phyloP scores from a whole-genome alignment of 345 rosid species.

The Schrenkiella parvula region DNA sequence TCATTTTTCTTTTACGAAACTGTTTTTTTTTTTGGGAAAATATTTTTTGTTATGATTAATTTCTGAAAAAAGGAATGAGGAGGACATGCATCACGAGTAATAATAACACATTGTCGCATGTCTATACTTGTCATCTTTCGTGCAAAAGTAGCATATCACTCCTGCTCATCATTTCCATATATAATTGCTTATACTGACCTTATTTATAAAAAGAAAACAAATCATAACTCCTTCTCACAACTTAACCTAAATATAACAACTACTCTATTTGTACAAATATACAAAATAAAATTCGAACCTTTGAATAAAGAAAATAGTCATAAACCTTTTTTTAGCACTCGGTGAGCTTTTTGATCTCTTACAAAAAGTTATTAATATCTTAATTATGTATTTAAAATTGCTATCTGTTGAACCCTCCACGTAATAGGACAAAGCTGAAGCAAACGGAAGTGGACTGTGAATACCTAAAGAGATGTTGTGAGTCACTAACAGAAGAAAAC shows the following conservation, averaged over 20 bases:
- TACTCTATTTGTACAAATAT: background rate
- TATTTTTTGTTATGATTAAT: constrained; percentile 20
- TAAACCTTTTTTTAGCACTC: background rate
- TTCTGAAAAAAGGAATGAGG: constrained; percentile 23
- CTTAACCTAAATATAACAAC: background rate
- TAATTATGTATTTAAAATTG: background rate
- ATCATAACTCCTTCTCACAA: background rate
- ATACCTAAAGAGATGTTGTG: constrained; percentile 85
- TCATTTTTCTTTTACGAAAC: background rate
- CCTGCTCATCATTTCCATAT: constrained; percentile 28
- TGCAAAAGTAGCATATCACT: constrained; percentile 27
- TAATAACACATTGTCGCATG: constrained; percentile 33
- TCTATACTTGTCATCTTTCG: constrained; percentile 28
- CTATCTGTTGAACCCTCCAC: background rate
- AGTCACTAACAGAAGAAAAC: constrained; percentile 87
- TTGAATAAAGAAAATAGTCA: background rate
- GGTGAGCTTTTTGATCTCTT: background rate
- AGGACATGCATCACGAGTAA: constrained; percentile 38
- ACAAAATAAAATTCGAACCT: background rate
- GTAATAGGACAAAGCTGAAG: constrained; percentile 94
- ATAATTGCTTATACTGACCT: constrained; percentile 19
- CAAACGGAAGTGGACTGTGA: constrained; percentile 94
- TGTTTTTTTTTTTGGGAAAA: background rate
- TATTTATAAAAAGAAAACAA: background rate
- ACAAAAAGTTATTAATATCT: background rate